Percentiles rank a stretch among this genome's conserved stretches.
Conservation (phyloP, 345 rosid genomes). For the Kandelia obovata region DNA sequence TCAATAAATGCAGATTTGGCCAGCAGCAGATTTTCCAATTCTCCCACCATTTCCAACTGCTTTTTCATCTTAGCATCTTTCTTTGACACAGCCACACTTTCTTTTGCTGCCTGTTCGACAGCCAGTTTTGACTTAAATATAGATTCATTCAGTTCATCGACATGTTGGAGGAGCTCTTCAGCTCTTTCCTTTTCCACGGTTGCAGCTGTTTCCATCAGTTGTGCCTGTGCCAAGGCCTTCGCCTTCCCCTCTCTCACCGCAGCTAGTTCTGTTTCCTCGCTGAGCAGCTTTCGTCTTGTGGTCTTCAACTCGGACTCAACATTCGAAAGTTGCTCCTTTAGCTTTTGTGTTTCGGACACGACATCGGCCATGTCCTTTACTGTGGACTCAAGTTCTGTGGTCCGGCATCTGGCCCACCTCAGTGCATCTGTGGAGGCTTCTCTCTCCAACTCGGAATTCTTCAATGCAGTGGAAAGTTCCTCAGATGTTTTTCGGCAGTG, state of each 20-base stretch:
- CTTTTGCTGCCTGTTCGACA: conserved; percentile 26
- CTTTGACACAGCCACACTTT: conserved; percentile 15
- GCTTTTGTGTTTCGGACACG: conserved; percentile 20
- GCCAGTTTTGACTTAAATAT: conserved; percentile 24
- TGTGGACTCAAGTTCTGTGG: conserved; percentile 35
- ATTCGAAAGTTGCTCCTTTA: conserved; percentile 28
- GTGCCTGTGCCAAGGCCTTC: conserved; percentile 31
- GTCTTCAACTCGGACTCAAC: conserved; percentile 36
- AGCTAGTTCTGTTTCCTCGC: conserved; percentile 39
- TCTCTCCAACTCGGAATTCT: conserved; percentile 38
- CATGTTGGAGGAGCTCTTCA: conserved; percentile 31
- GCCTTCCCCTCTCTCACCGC: conserved; percentile 30
- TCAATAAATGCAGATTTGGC: conserved; percentile 24
- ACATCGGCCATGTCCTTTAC: conserved; percentile 33
- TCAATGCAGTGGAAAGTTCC: conserved; percentile 30
- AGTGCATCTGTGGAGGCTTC: conserved; percentile 23
- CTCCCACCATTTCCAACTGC: conserved; percentile 28
- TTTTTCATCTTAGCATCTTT: conserved; percentile 30
- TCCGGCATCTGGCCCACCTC: conserved; percentile 17
- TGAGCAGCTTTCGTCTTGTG: conserved; percentile 33
- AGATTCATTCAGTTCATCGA: conserved; percentile 28
- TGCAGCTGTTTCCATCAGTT: conserved; percentile 35
- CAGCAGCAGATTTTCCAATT: conserved; percentile 34
- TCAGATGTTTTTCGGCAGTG: conserved; percentile 32
- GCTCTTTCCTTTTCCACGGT: conserved; percentile 36